These are phyloP conservation scores for Cladophialophora immunda DNA, from an alignment of 2,329 filamentous ascomycete species.

Conservation along the genomic window DNA sequence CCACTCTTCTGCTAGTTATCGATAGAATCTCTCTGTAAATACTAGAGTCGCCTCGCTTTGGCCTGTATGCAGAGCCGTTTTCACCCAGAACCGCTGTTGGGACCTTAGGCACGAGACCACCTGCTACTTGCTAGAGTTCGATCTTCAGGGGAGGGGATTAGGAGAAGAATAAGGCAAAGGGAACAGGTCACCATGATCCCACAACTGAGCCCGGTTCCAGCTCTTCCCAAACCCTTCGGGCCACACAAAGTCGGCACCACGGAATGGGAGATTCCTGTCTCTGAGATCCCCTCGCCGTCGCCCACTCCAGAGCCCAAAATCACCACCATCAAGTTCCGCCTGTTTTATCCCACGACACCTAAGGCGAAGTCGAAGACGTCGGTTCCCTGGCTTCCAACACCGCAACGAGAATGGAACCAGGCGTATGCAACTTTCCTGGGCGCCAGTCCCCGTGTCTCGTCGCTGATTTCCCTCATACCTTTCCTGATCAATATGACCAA, in stretches of 20 bases:
- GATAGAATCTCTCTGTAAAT: conserved; percentile 13
- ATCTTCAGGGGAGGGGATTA: not conserved
- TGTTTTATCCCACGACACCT: conserved; percentile 77
- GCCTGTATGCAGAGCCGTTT: conserved; percentile 4
- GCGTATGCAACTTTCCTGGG: conserved; percentile 82
- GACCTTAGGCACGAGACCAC: conserved; percentile 29
- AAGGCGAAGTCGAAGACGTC: conserved; percentile 55
- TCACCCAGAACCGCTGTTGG: not conserved
- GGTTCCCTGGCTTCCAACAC: conserved; percentile 79
- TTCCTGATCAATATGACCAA: conserved; percentile 42
- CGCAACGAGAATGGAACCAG: conserved; percentile 76
- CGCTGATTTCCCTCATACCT: conserved; percentile 36
- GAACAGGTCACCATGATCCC: conserved; percentile 35
- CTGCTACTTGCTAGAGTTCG: conserved; percentile 13
- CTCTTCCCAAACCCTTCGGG: conserved; percentile 78
- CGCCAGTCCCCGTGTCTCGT: conserved; percentile 46
- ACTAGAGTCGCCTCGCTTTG: conserved; percentile 8
- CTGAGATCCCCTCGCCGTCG: conserved; percentile 56
- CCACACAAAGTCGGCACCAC: conserved; percentile 80
- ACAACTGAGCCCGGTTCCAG: conserved; percentile 65
- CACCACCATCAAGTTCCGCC: conserved; percentile 78
- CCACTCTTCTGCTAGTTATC: conserved; percentile 17
- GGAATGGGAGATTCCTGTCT: conserved; percentile 79
- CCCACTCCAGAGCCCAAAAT: conserved; percentile 67
- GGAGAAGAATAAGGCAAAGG: not conserved